Evolutionary conservation across 23 red algal species (phyloP).

Genomic region (Gracilaria gracilis): DNA sequence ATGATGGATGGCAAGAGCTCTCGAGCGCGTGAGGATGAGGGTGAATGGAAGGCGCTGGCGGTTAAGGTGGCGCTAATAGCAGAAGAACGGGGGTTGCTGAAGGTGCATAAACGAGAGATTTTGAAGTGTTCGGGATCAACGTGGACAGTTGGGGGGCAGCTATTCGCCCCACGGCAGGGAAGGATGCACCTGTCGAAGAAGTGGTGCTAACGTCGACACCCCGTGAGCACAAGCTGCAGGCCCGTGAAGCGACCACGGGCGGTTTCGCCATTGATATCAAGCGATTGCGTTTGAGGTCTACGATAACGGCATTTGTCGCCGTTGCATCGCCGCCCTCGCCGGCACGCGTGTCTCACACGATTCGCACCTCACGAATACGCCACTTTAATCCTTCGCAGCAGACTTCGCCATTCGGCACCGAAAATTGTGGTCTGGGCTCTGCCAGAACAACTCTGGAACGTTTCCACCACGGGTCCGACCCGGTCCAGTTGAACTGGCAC

Average conservation of each 20-base stretch:
- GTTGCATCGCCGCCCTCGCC: neutral
- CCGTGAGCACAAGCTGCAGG: conserved; percentile 15
- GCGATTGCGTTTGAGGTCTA: neutral
- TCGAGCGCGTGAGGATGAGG: neutral
- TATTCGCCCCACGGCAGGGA: neutral
- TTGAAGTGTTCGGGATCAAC: conserved; percentile 19
- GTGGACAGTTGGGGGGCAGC: conserved; percentile 19
- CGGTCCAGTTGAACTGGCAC: too few species aligned
- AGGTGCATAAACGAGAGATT: neutral
- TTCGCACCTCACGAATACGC: neutral
- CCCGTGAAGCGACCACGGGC: neutral
- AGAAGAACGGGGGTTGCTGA: neutral
- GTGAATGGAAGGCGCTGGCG: neutral
- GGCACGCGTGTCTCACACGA: conserved; percentile 7
- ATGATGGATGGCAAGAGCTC: neutral
- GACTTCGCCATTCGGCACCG: too few species aligned
- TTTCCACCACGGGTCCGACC: too few species aligned
- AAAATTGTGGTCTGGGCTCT: neutral
- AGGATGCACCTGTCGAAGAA: conserved; percentile 28
- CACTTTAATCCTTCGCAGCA: conserved; percentile 22
- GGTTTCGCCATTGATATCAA: conserved; percentile 4
- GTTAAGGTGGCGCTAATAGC: neutral
- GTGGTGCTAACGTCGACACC: neutral
- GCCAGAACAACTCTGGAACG: too few species aligned
- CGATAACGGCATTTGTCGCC: conserved; percentile 7